phyloP scores from a whole-genome alignment of 257 asterid genomes.

The Prunella vulgaris region DNA sequence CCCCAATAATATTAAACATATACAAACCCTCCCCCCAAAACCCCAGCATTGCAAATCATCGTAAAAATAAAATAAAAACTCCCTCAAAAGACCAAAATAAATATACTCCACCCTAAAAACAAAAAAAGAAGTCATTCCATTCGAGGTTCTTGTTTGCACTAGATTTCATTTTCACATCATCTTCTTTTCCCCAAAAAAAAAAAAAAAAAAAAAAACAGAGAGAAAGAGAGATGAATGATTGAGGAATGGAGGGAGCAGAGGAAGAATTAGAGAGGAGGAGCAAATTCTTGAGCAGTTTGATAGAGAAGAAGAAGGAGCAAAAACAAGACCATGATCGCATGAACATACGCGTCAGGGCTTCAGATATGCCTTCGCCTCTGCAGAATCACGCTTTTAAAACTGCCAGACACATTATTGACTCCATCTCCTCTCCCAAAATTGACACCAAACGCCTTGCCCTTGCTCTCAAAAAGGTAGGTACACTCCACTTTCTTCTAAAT shows the following conservation, averaged over 20 bases:
- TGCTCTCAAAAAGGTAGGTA: slow-evolving; percentile 79
- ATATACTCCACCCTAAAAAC: slow-evolving; percentile 1
- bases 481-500: no score
- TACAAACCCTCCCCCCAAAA: slow-evolving; percentile 11
- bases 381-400: slow-evolving; percentile 69
- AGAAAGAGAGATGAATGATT: not conserved
- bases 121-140: slow-evolving; percentile 16
- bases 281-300: slow-evolving; percentile 73
- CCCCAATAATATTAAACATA: not conserved
- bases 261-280: slow-evolving; percentile 84
- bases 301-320: slow-evolving; percentile 49
- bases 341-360: slow-evolving; percentile 65
- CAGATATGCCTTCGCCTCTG: slow-evolving; percentile 65
- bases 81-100: slow-evolving; percentile 27
- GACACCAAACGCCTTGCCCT: slow-evolving; percentile 84
- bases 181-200: slow-evolving; percentile 1
- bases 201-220: not conserved
- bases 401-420: slow-evolving; percentile 42
- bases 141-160: slow-evolving; percentile 28
- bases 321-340: slow-evolving; percentile 33
- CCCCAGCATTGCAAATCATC: slow-evolving; percentile 10
- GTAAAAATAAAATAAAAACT: not conserved
- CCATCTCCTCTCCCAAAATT: slow-evolving; percentile 55
- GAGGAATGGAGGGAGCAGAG: slow-evolving; percentile 77
- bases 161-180: slow-evolving; percentile 1